Base-by-base conservation (phyloP, 441 rosid genomes). In the Melastoma candidum region DNA sequence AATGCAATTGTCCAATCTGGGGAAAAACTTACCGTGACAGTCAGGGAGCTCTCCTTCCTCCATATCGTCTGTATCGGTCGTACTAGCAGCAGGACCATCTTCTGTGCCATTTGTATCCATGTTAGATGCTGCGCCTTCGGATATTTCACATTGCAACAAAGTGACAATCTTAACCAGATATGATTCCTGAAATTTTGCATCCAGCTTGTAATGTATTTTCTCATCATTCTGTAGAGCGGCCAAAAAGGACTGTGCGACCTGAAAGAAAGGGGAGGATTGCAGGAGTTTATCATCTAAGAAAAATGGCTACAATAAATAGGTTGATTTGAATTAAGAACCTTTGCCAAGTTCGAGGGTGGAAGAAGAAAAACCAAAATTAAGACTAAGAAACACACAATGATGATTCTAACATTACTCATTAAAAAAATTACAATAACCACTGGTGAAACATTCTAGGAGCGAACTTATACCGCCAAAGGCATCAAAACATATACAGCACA, bases 11-110 rank as follows among this genome's bases (percentile, higher is more conserved):
- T 29, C 7, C 36, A 29, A 29, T 3, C 36, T 29, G 66, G 65
- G 26, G 44, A 58, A 51, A 39, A 63, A 75, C 85, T 60, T 68
- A 89, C 99, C 95, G 54, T 83, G 89, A 74, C 81, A 77, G 58
- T 85, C 93, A 57, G 90, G 97, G 53, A 93, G 97, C 81, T 93
- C 99, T 64, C 99, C 99, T 70, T 93, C 99, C 80, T 93, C 99
- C 2, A 93, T 75, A 71, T 93, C 99, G 54, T 81, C 93, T 71
- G 47, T 54, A 59, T 65, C 61, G 48, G 53, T 56, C 58, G 64
- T 73, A 57, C 65, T 71, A 49, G 68, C 60, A 51, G 58, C 57
- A 63, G 56, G 64, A 27, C 63, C 75, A 68, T 67, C 78, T 47
- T 65, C 82, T 4, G 70, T 50, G 6, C 77, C 79, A 51, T 63